Percentiles rank a stretch among this genome's conserved stretches.
These are phyloP conservation scores for Yamadazyma tumulicola DNA, from an alignment of 805 yeast genomes.

Conservation along the genomic window DNA sequence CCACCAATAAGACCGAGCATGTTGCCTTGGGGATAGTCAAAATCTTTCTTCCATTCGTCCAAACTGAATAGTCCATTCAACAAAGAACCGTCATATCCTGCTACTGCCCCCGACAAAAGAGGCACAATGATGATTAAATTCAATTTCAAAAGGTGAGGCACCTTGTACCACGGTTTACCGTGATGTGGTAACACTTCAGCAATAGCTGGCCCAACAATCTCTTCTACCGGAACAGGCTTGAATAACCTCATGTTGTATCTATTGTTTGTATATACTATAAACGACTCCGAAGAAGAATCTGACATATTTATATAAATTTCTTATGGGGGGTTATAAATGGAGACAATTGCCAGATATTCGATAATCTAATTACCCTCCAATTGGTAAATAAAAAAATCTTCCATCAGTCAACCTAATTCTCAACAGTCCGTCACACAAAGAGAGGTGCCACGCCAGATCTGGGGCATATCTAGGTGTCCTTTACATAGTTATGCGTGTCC, in stretches of 20 bases:
- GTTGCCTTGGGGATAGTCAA: conserved; percentile 36
- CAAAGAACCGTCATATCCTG: conserved; percentile 45
- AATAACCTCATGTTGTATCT: conserved; percentile 1
- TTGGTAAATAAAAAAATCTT: too few relatives aligned
- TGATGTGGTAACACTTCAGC: conserved; percentile 14
- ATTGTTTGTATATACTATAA: background rate
- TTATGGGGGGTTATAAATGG: too few relatives aligned
- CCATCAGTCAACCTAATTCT: too few relatives aligned
- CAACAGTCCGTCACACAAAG: too few relatives aligned
- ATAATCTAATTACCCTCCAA: too few relatives aligned
- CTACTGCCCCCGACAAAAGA: conserved; percentile 34
- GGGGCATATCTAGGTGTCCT: too few relatives aligned
- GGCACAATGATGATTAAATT: conserved; percentile 13
- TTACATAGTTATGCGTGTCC: too few relatives aligned
- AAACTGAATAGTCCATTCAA: conserved; percentile 46
- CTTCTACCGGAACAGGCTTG: conserved; percentile 10
- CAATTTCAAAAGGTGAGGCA: conserved; percentile 11
- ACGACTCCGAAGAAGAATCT: background rate
- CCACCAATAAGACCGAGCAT: conserved; percentile 36
- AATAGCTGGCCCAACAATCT: conserved; percentile 16
- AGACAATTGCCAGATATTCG: too few relatives aligned
- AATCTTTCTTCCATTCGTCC: conserved; percentile 33
- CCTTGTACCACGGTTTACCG: conserved; percentile 13
- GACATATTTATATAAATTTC: background rate
- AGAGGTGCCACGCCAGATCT: too few relatives aligned